Evolutionary conservation across 768 basidiomycete species (phyloP).

Genomic region (Chiua virens): DNA sequence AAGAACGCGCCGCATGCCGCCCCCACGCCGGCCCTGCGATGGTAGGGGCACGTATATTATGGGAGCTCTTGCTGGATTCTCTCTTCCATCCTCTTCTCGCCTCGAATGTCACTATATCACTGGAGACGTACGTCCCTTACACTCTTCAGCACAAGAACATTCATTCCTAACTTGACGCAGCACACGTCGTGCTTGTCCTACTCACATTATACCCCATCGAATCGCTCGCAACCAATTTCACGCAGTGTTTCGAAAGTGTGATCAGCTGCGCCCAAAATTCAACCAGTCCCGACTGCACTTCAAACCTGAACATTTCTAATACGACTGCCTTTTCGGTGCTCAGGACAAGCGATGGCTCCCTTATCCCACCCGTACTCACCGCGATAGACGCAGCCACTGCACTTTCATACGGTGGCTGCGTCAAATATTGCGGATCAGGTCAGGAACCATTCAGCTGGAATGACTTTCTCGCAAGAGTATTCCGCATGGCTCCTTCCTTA

Average conservation of each 20-base stretch:
- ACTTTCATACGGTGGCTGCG: constrained; percentile 8
- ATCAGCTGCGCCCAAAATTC: background rate
- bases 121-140: constrained; percentile 3
- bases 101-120: constrained; percentile 2
- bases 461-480: constrained; percentile 36
- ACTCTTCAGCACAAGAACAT: background rate
- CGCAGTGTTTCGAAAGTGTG: constrained; percentile 12
- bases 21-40: too few species aligned
- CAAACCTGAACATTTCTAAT: background rate
- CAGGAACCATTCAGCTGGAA: constrained; percentile 21
- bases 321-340: constrained; percentile 14
- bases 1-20: background rate
- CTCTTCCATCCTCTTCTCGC: background rate
- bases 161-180: background rate
- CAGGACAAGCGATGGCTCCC: constrained; percentile 6
- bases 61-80: background rate
- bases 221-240: constrained; percentile 5
- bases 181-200: background rate
- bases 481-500: constrained; percentile 49
- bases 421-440: constrained; percentile 4
- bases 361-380: background rate
- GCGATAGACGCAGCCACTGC: constrained; percentile 1
- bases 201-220: background rate
- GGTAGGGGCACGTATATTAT: too few species aligned
- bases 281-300: constrained; percentile 1